A percentile compares a stretch with the other conserved stretches of the same genome.
Evolutionary conservation across 495 filamentous ascomycete species (phyloP).

Genomic region (Podospora comata): DNA sequence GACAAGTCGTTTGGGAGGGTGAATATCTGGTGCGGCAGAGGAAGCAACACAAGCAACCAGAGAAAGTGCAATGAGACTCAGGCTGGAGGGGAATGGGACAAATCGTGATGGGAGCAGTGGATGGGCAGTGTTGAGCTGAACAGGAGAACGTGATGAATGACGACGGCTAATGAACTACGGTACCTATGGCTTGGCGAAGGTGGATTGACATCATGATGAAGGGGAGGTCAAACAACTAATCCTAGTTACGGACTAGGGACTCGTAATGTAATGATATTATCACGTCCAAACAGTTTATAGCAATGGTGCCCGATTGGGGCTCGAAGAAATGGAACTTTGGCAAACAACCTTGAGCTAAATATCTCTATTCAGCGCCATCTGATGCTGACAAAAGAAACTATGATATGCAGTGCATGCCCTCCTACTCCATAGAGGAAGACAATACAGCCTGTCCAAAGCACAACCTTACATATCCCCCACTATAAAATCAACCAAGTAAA

Average conservation of each 20-base stretch:
- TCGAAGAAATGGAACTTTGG: too few species aligned
- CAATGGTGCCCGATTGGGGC: too few species aligned
- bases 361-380: background rate
- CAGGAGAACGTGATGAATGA: background rate
- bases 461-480: background rate
- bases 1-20: conserved; percentile 17
- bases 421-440: background rate
- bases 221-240: too few species aligned
- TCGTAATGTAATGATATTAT: background rate
- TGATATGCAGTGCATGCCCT: background rate
- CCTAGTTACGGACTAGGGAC: too few species aligned
- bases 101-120: background rate
- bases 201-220: too few species aligned
- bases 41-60: background rate
- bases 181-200: too few species aligned
- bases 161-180: background rate
- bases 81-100: background rate
- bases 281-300: too few species aligned
- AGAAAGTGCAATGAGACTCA: background rate
- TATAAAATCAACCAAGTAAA: background rate
- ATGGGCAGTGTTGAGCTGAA: background rate
- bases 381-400: background rate
- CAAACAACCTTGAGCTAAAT: too few species aligned
- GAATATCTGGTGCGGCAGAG: conserved; percentile 29
- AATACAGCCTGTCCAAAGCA: background rate